Evolutionary conservation across 345 rosid genomes (phyloP).

Genomic region (Citrus unshiu): DNA sequence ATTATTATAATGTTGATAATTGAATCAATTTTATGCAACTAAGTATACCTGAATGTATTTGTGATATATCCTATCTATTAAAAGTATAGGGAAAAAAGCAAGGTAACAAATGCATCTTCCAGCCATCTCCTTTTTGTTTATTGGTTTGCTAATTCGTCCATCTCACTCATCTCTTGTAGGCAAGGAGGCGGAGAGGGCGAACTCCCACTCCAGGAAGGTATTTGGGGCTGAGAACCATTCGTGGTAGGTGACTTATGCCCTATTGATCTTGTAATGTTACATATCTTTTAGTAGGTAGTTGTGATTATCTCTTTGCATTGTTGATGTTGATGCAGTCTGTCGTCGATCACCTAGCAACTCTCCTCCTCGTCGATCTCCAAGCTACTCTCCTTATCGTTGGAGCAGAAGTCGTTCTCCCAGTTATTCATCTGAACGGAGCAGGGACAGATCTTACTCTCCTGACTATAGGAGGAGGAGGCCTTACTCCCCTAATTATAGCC

Average conservation of each 20-base stretch:
- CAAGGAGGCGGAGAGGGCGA: conserved; percentile 78
- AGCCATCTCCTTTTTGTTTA: background rate
- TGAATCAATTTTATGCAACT: background rate
- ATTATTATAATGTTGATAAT: too few species aligned
- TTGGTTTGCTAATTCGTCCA: background rate
- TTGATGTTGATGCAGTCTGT: conserved; percentile 28
- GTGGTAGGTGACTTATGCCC: conserved; percentile 36
- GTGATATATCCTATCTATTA: background rate
- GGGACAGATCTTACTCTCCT: conserved; percentile 65
- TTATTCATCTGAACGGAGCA: conserved; percentile 50
- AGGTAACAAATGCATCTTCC: background rate
- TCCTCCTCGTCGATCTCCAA: conserved; percentile 38
- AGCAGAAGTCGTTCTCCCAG: conserved; percentile 41
- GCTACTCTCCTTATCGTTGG: conserved; percentile 43
- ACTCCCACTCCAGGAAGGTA: conserved; percentile 97
- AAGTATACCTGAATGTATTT: background rate
- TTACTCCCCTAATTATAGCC: conserved; percentile 21
- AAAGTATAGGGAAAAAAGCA: background rate
- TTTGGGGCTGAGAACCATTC: conserved; percentile 61
- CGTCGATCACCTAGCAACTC: conserved; percentile 45
- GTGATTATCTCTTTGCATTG: background rate
- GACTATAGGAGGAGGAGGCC: conserved; percentile 28
- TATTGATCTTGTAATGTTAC: background rate
- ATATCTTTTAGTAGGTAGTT: background rate
- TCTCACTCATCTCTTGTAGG: conserved; percentile 42